phyloP scores from a whole-genome alignment of 2,329 filamentous ascomycete species.

The Blastomyces emzantsi region DNA sequence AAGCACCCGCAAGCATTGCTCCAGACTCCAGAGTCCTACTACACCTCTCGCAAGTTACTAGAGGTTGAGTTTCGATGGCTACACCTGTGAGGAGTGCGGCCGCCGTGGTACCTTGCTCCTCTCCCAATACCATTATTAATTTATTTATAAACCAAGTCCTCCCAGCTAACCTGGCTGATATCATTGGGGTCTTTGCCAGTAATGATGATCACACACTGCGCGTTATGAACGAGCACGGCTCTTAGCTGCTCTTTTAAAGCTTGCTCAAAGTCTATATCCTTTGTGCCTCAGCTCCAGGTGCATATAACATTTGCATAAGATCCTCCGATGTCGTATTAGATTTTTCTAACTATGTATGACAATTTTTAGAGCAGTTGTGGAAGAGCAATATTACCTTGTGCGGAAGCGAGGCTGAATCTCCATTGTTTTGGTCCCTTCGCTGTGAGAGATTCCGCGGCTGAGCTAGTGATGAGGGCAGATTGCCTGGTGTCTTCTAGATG shows the following conservation, averaged over 20 bases:
- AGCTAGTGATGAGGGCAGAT: conserved; percentile 6
- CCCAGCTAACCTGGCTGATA: too few species aligned
- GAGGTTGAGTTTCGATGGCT: not conserved
- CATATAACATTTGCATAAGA: not conserved
- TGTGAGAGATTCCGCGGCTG: conserved; percentile 10
- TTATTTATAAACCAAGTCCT: too few species aligned
- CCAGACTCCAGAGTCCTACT: not conserved
- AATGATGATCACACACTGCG: too few species aligned
- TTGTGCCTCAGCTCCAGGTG: not conserved
- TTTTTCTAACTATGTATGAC: not conserved
- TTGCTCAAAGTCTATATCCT: not conserved
- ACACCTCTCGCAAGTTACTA: not conserved
- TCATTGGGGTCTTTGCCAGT: too few species aligned
- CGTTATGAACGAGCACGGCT: not conserved
- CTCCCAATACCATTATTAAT: not conserved
- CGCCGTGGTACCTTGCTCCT: not conserved
- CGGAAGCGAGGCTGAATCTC: too few species aligned
- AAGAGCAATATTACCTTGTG: not conserved
- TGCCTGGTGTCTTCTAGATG: too few species aligned
- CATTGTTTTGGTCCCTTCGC: not conserved
- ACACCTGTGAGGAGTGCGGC: not conserved
- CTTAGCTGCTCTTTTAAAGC: not conserved
- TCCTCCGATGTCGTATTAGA: not conserved
- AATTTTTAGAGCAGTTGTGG: not conserved
- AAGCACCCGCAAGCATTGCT: too few species aligned